Evolutionary conservation across 2,329 filamentous ascomycete species (phyloP).

Genomic region (Fusarium sp.): DNA sequence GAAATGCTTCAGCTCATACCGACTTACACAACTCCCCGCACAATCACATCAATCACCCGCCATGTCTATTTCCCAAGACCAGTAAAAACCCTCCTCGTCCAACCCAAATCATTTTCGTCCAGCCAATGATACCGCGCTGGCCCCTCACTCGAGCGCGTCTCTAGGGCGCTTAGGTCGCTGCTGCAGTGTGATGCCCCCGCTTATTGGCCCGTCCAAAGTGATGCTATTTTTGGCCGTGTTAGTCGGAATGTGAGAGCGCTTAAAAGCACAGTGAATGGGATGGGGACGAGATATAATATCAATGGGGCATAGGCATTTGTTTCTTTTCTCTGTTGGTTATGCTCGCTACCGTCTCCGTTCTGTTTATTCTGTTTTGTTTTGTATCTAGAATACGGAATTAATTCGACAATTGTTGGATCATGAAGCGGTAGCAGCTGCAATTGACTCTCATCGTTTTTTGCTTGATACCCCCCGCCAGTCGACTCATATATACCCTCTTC

Average conservation of each 20-base stretch:
- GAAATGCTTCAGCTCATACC: slow-evolving; percentile 13
- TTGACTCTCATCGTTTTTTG: not conserved
- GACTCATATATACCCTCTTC: slow-evolving; percentile 29
- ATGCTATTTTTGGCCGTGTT: slow-evolving; percentile 43
- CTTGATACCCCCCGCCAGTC: slow-evolving; percentile 31
- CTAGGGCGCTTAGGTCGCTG: slow-evolving; percentile 38
- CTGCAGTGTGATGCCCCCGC: slow-evolving; percentile 51
- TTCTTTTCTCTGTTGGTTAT: slow-evolving; percentile 10
- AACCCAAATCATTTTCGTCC: slow-evolving; percentile 9
- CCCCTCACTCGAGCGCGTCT: slow-evolving; percentile 41
- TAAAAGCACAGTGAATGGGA: slow-evolving; percentile 10
- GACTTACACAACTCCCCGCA: slow-evolving; percentile 1
- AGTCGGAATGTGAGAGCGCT: slow-evolving; percentile 37
- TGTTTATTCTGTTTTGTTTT: not conserved
- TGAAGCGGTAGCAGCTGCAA: slow-evolving; percentile 46
- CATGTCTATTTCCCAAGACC: slow-evolving; percentile 1
- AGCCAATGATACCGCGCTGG: slow-evolving; percentile 22
- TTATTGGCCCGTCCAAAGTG: slow-evolving; percentile 45
- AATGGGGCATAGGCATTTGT: slow-evolving; percentile 8
- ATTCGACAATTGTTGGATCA: slow-evolving; percentile 25
- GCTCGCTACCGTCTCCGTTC: slow-evolving; percentile 11
- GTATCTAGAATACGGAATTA: not conserved
- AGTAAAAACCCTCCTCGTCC: slow-evolving; percentile 30
- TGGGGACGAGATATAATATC: slow-evolving; percentile 33
- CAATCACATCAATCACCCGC: slow-evolving; percentile 39